Base-by-base conservation (phyloP, 768 basidiomycete species). In the Trametes sanguinea region DNA sequence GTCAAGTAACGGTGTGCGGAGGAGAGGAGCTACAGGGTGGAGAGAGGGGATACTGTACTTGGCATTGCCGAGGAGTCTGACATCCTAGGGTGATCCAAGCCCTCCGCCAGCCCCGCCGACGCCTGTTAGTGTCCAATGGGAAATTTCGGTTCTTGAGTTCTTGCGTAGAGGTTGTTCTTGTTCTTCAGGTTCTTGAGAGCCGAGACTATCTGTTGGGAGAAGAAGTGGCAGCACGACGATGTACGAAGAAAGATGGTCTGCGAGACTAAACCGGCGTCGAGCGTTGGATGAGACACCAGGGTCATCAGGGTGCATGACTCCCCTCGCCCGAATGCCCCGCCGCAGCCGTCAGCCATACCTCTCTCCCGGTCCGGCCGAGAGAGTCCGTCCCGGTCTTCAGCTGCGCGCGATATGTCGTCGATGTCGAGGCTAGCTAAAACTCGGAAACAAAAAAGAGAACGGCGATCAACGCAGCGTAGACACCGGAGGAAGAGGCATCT, bases 321-420 rank as follows among this genome's bases (percentile, higher is more conserved):
- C 53, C 53, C 29, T 54, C 53, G 29, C 53, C 30, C 53, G 17
- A 22, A 56, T 56, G 44, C 16, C 39, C 45, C 11, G 55, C 55
- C 45, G 45, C 45, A 16, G 45, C 44, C 33, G 44, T 47, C 44
- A 56, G 45, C 44, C 32, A 46, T 47, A 56, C 55, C 55, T 56
- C 55, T 47, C 35, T 27, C 54, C 54, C 54, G 33, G 54, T 45
- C 44, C 54, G 54, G 54, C 54, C 54, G 32, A 42, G 55, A 56
- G 46, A 37, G 55, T 14, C 11, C 13, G 13, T 44, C 33, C 35
- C 37, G 40, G 45, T 56, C 55, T 56, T 56, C 55, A 56, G 55
- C 55, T 56, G 55, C 55, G 55, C 55, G 55, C 39, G 45, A 3
- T 10, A 14, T n/a, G 45, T 14, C 17, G 13, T 47, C 10, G 17